Base-by-base conservation (phyloP, 2,329 filamentous ascomycete species). In the Raffaelea ambrosiae region DNA sequence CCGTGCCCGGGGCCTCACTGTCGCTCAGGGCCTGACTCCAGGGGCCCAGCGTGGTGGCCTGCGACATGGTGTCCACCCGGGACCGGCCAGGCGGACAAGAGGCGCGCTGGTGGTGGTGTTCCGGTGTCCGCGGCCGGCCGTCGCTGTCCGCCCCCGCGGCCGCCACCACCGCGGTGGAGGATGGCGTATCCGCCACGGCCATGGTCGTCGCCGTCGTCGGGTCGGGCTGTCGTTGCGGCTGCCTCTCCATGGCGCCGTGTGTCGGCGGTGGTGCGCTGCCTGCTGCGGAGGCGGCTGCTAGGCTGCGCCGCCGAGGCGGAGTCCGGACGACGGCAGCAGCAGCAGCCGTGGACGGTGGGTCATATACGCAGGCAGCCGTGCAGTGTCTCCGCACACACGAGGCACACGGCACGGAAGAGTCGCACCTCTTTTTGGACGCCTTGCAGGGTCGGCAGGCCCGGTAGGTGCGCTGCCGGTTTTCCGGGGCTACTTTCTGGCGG, bases 371-470 rank as follows among this genome's bases (percentile, higher is more conserved):
- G 23, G 41, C 22, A 9, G 14, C 5, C 4, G 41, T 20, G 23
- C 22, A 33, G 23, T 43, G 29, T 23, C 41, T 22, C 41, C 41
- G 41, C 18, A 43, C 3, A 19, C 41, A 43, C 3, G 41, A 4
- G n/a, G 18, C 29, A 31, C 48, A 50, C 1, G 48, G 48, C 31
- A 18, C 33, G 14, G 18, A 13, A 18, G 40, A 42, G 29, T 50
- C 48, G 48, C 48, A 50, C 10, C 48, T 33, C 36, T 47, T 47
- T 22, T 50, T 50, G 40, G 48, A 50, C 3, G 44, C 13, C 41
- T 50, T 50, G 44, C 48, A 50, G 16, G 41, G 21, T 16, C 42
- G 35, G 38, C 48, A 50, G 16, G 48, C 48, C 40, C 44, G 36
- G n/a, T 35, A 23, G 29, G 36, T 40, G 5, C 48, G 40, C 14